These are phyloP conservation scores for Xylaria acuta DNA, from an alignment of 495 filamentous ascomycete genomes.

Conservation along the genomic window DNA sequence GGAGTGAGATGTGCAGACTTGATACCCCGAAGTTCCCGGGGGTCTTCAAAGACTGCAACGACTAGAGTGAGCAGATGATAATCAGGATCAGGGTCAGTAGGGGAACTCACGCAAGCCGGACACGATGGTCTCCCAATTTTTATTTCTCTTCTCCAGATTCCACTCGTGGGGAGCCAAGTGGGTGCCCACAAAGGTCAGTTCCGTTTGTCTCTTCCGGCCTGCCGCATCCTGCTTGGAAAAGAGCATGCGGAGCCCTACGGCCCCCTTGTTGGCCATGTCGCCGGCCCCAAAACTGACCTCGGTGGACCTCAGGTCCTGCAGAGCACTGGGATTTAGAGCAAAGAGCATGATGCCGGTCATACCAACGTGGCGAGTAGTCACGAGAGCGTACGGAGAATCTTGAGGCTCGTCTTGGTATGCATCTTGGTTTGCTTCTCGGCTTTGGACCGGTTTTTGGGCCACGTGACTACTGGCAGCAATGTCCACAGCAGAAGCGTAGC, in stretches of 20 bases:
- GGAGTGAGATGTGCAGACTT: constrained; percentile 22
- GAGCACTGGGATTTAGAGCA: constrained; percentile 58
- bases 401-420: constrained; percentile 22
- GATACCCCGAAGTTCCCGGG: constrained; percentile 39
- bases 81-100: not conserved
- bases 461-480: constrained; percentile 58
- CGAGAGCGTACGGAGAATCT: constrained; percentile 53
- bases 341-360: constrained; percentile 92
- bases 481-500: constrained; percentile 71
- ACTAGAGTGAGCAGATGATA: not conserved
- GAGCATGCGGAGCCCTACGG: constrained; percentile 76
- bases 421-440: not conserved
- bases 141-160: constrained; percentile 71
- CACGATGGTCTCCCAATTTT: constrained; percentile 84
- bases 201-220: constrained; percentile 42
- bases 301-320: constrained; percentile 69
- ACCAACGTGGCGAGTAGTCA: constrained; percentile 71
- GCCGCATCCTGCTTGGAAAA: constrained; percentile 48
- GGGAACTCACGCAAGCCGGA: constrained; percentile 57
- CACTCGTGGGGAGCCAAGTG: constrained; percentile 88
- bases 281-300: constrained; percentile 81
- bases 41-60: constrained; percentile 64
- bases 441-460: not conserved
- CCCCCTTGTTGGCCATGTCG: constrained; percentile 95
- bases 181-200: constrained; percentile 84